Conservation (phyloP, 345 rosid genomes). For the Jatropha curcas region DNA sequence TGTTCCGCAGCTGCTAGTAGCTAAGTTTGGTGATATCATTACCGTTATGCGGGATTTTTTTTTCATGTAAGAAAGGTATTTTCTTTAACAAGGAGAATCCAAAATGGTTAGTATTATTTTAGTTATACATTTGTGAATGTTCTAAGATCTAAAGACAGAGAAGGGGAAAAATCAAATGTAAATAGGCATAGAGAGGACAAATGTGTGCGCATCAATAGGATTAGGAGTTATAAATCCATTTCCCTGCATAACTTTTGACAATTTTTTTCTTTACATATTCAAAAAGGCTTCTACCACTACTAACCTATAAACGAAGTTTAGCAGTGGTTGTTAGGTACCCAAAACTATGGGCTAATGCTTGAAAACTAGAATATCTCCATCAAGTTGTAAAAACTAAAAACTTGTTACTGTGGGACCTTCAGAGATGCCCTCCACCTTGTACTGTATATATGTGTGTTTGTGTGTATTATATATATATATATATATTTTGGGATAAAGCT, state of each 20-base stretch:
- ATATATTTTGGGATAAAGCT: neutral
- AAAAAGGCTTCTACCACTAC: neutral
- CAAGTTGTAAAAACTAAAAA: neutral
- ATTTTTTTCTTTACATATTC: neutral
- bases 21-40: no score
- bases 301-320: neutral
- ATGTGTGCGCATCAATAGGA: neutral
- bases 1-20: no score
- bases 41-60: no score
- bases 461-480: neutral
- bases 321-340: neutral
- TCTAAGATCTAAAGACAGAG: no score
- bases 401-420: neutral
- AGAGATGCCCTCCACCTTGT: neutral
- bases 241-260: no score
- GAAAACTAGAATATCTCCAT: slow-evolving; percentile 1
- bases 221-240: neutral
- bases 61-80: no score
- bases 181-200: neutral
- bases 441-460: no score
- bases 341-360: slow-evolving; percentile 19
- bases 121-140: no score
- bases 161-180: no score
- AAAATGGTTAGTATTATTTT: no score
- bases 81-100: no score